phyloP scores from a whole-genome alignment of 805 yeast species.

The Tetrapisispora arboricola region DNA sequence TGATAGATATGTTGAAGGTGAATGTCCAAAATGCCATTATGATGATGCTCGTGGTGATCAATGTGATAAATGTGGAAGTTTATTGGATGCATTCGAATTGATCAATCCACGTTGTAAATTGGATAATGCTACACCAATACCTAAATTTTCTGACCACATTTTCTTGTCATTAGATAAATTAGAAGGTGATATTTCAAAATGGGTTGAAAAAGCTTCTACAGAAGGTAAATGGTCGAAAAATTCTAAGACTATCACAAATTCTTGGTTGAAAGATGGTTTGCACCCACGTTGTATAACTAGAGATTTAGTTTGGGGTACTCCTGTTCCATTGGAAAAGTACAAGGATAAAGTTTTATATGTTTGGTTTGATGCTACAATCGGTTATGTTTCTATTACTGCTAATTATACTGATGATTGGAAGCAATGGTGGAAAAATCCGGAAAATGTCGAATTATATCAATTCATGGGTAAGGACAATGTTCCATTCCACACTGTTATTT shows the following conservation, averaged over 20 bases:
- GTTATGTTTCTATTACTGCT: constrained; percentile 93
- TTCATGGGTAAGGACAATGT: constrained; percentile 99
- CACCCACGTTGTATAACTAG: constrained; percentile 94
- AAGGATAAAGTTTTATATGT: constrained; percentile 89
- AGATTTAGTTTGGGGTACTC: constrained; percentile 97
- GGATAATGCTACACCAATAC: constrained; percentile 73
- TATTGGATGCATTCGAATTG: constrained; percentile 86
- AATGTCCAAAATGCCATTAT: constrained; percentile 88
- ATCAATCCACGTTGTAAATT: constrained; percentile 92
- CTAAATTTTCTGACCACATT: constrained; percentile 73
- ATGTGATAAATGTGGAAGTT: constrained; percentile 91
- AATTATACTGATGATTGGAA: constrained; percentile 75
- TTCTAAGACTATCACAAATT: constrained; percentile 75
- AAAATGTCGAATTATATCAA: constrained; percentile 78
- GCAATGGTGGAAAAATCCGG: constrained; percentile 93
- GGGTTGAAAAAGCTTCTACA: constrained; percentile 59
- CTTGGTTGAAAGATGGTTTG: constrained; percentile 91
- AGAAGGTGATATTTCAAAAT: constrained; percentile 60
- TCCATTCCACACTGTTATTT: constrained; percentile 96
- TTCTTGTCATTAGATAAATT: constrained; percentile 76
- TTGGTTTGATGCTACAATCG: constrained; percentile 98
- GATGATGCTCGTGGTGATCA: constrained; percentile 99
- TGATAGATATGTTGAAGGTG: constrained; percentile 95
- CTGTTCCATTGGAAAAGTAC: constrained; percentile 84
- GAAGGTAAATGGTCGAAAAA: constrained; percentile 89